Evolutionary conservation across 495 filamentous ascomycete genomes (phyloP), one percentile per base, ranked within the genome.

Genomic region (Bacidia gigantensis): DNA sequence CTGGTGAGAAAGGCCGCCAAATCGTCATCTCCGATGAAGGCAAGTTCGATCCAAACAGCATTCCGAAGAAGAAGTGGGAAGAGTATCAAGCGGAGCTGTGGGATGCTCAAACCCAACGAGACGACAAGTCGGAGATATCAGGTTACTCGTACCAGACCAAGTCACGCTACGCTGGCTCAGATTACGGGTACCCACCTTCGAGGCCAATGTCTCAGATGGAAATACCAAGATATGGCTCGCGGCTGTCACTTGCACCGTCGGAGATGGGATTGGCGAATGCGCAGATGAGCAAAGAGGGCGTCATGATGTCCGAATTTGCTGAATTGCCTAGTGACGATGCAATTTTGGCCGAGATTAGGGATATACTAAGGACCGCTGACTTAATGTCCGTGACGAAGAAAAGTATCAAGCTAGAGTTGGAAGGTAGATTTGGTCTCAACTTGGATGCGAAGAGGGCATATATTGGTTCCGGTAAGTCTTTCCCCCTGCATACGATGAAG

Each of bases 341-440:
- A 18, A 73, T 99, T 45, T 69, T 97, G 45, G 82, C 86, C 1
- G 93, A 99, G 73, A 97, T 99, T 52, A 73, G 92, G 39, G 89
- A 95, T 58, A 93, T 99, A 50, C 70, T 99, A 46, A 73, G 80
- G 55, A 89, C 84, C 2, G 87, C 87, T 1, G 93, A 99, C 71
- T 70, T 99, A 60, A 99, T 99, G 92, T 87, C 72, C 10, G 85
- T 97, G 25, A 97, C 93, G 56, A 99, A 99, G 82, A 99, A 97
- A 80, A 86, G 84, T 53, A 84, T 99, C 69, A 96, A 95, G 75
- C 67, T 76, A 53, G 93, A 99, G 67, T 69, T 99, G 52, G 93
- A 99, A 71, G 74, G 76, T 60, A 76, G 89, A 57, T 99, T 95
- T 64, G 84, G 82, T 25, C 79, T 93, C 29, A 73, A 73, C 43